phyloP scores from a whole-genome alignment of 805 yeast genomes.

The Candida maltosa region DNA sequence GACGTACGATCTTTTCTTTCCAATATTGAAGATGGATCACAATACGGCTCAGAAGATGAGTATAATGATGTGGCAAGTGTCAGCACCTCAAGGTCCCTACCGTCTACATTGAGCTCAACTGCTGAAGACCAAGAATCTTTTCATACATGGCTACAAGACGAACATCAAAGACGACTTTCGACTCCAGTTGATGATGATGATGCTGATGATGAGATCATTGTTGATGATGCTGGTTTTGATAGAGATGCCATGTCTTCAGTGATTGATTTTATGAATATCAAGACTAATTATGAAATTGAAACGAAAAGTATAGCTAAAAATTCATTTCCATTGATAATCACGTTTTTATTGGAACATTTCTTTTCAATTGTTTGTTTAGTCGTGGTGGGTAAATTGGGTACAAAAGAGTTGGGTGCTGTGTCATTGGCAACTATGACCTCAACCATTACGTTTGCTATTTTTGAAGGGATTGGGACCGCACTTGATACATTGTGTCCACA shows the following conservation, averaged over 20 bases:
- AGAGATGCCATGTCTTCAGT: conserved; percentile 11
- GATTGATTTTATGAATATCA: conserved; percentile 28
- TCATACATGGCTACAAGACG: conserved; percentile 42
- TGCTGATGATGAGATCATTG: conserved; percentile 1
- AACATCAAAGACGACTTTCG: conserved; percentile 35
- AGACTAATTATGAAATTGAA: conserved; percentile 26
- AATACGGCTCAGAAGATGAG: conserved; percentile 22
- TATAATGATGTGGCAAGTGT: conserved; percentile 41
- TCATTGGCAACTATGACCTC: conserved; percentile 44
- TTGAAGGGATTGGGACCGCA: conserved; percentile 46
- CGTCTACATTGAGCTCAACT: conserved; percentile 35
- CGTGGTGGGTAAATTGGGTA: conserved; percentile 45
- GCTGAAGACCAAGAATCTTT: conserved; percentile 38
- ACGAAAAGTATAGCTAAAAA: conserved; percentile 24
- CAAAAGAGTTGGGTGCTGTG: conserved; percentile 43
- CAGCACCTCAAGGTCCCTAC: conserved; percentile 38
- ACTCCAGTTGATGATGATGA: conserved; percentile 10
- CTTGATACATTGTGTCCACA: conserved; percentile 45
- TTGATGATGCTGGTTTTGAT: neutral
- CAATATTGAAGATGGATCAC: conserved; percentile 31
- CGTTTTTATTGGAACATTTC: conserved; percentile 42
- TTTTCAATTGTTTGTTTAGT: conserved; percentile 40
- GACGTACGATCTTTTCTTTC: conserved; percentile 44
- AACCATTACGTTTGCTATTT: conserved; percentile 41
- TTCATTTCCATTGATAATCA: conserved; percentile 37